Evolutionary conservation across 2,329 filamentous ascomycete species (phyloP).

Genomic region (Stachybotrys elegans): DNA sequence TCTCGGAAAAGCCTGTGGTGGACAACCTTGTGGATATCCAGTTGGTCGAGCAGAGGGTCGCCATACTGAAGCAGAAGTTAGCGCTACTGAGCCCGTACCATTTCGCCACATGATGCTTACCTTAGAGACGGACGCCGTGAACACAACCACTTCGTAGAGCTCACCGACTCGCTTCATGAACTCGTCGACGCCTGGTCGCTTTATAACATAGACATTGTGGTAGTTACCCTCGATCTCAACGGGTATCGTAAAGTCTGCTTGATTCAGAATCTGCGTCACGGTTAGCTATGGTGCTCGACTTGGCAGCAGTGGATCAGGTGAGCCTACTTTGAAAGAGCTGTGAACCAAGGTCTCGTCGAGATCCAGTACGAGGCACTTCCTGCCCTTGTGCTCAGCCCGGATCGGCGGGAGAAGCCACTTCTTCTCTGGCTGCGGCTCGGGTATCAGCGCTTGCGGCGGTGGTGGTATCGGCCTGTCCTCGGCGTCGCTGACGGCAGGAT

Average conservation of each 20-base stretch:
- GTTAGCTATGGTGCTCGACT: not conserved
- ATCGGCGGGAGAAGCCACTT: conserved; percentile 79
- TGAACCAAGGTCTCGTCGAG: conserved; percentile 96
- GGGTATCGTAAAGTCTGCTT: conserved; percentile 97
- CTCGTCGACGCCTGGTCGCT: conserved; percentile 94
- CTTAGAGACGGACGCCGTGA: conserved; percentile 97
- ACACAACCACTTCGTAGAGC: conserved; percentile 96
- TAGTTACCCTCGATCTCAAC: conserved; percentile 99
- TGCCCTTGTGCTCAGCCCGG: conserved; percentile 71
- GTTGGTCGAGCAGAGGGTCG: conserved; percentile 89
- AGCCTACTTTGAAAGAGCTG: conserved; percentile 90
- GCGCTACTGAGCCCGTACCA: conserved; percentile 2
- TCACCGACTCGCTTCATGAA: conserved; percentile 99
- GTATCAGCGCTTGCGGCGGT: conserved; percentile 33
- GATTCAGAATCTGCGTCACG: conserved; percentile 75
- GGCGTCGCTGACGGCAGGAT: conserved; percentile 28
- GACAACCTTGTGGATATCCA: conserved; percentile 95
- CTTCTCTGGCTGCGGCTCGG: conserved; percentile 38
- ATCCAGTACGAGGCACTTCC: conserved; percentile 93
- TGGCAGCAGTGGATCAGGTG: not conserved
- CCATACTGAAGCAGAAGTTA: conserved; percentile 63
- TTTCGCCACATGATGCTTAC: conserved; percentile 39
- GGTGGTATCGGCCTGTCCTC: conserved; percentile 35
- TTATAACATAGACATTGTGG: conserved; percentile 99
- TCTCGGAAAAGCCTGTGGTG: conserved; percentile 96